phyloP scores from a whole-genome alignment of 805 yeast species.

The Wickerhamia fluorescens region DNA sequence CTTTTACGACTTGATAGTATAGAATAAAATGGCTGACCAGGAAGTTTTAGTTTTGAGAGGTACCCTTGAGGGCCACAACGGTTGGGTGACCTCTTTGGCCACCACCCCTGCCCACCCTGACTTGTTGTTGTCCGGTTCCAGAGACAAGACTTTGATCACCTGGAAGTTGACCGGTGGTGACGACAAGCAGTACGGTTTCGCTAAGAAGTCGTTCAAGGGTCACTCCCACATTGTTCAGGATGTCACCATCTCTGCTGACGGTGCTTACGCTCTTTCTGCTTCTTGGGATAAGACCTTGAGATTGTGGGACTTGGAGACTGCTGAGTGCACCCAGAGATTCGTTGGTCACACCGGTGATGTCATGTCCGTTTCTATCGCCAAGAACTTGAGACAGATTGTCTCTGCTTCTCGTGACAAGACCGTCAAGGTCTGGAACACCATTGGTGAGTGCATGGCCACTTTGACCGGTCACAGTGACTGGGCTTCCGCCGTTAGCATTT shows the following conservation, averaged over 20 bases:
- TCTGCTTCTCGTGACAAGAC: constrained; percentile 99
- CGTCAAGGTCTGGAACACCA: constrained; percentile 98
- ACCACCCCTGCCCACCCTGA: constrained; percentile 98
- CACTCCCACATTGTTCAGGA: constrained; percentile 99
- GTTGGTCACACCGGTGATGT: constrained; percentile 98
- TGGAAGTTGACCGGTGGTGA: constrained; percentile 97
- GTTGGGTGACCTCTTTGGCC: constrained; percentile 98
- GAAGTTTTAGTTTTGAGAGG: constrained; percentile 99
- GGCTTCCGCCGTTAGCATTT: constrained; percentile 97
- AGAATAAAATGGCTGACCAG: constrained; percentile 58
- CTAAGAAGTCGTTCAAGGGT: constrained; percentile 95
- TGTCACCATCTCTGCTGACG: constrained; percentile 95
- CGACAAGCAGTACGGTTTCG: constrained; percentile 88
- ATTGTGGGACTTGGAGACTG: constrained; percentile 95
- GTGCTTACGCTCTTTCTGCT: constrained; percentile 95
- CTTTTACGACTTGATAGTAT: too few species aligned
- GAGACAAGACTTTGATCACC: constrained; percentile 97
- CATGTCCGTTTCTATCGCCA: constrained; percentile 91
- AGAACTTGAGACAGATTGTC: constrained; percentile 94
- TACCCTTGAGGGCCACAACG: constrained; percentile 83
- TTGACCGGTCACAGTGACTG: constrained; percentile 97
- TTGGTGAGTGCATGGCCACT: constrained; percentile 94
- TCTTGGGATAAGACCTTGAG: constrained; percentile 99
- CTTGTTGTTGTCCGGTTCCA: constrained; percentile 93
- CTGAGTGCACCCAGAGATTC: constrained; percentile 89